Percentiles rank a stretch among this genome's conserved stretches.
Conservation (phyloP, 1,284 basidiomycete species). For the Malassezia obtusa region DNA sequence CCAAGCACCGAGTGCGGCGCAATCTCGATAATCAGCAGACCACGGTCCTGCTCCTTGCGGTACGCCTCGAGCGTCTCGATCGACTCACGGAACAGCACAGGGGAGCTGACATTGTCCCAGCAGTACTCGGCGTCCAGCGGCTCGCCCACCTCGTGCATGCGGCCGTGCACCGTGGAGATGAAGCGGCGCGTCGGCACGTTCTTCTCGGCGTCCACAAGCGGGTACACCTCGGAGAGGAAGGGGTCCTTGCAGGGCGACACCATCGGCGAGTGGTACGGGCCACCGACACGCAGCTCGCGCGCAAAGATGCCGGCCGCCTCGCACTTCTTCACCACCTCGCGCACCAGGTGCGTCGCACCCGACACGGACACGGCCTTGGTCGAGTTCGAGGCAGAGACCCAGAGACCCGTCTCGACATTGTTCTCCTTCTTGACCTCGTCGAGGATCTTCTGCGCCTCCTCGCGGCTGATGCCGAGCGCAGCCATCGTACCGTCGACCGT, state of each 20-base stretch:
- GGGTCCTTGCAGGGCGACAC: constrained; percentile 16
- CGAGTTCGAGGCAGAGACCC: constrained; percentile 16
- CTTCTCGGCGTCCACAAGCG: constrained; percentile 8
- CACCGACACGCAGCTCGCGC: constrained; percentile 16
- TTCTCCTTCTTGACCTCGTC: constrained; percentile 6
- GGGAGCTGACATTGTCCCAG: constrained; percentile 19
- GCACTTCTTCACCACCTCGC: constrained; percentile 12
- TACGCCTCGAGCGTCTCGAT: constrained; percentile 14
- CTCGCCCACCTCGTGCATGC: constrained; percentile 7
- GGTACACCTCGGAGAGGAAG: constrained; percentile 17
- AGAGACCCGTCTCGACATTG: constrained; percentile 7
- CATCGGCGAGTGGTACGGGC: constrained; percentile 20
- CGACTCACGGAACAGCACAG: constrained; percentile 19
- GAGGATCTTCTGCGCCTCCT: constrained; percentile 14
- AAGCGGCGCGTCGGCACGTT: constrained; percentile 17
- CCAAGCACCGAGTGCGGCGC: constrained; percentile 20
- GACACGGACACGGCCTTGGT: constrained; percentile 16
- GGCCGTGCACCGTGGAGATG: constrained; percentile 17
- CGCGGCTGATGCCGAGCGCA: constrained; percentile 13
- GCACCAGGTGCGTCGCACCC: constrained; percentile 10
- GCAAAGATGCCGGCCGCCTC: constrained; percentile 15
- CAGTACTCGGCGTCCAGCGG: constrained; percentile 18
- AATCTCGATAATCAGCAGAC: constrained; percentile 17
- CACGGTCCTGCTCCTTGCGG: constrained; percentile 17
- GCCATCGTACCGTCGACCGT: constrained; percentile 16